Evolutionary conservation across 768 basidiomycete genomes (phyloP).

Genomic region (Lactifluus subvellereus): DNA sequence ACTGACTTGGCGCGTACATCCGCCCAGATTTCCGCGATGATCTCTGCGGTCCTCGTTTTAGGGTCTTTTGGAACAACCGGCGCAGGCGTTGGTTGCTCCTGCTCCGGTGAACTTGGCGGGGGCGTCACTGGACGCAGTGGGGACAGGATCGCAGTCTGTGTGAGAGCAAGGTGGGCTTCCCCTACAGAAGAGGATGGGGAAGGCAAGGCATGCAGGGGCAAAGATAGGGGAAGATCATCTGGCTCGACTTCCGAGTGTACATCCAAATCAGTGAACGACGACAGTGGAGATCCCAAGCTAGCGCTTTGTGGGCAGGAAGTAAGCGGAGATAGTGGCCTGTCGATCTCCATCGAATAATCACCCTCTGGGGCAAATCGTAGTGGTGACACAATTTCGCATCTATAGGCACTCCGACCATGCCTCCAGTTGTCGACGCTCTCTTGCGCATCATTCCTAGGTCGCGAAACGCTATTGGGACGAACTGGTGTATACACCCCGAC

Average conservation of each 20-base stretch:
- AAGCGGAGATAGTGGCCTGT: constrained; percentile 14
- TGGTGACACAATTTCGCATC: not conserved
- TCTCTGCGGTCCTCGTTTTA: constrained; percentile 44
- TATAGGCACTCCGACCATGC: constrained; percentile 15
- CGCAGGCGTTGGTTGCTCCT: constrained; percentile 27
- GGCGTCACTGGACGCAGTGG: constrained; percentile 28
- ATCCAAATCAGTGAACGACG: constrained; percentile 15
- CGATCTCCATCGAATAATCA: constrained; percentile 15
- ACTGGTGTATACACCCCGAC: constrained; percentile 13
- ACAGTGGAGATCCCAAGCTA: constrained; percentile 4
- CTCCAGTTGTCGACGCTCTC: constrained; percentile 20
- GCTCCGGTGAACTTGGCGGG: constrained; percentile 24
- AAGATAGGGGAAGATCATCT: not conserved
- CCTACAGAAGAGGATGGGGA: constrained; percentile 12
- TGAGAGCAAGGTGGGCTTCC: not conserved
- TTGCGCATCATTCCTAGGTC: not conserved
- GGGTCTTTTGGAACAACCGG: constrained; percentile 33
- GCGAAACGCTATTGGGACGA: not conserved
- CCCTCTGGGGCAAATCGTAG: not conserved
- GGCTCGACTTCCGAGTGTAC: not conserved
- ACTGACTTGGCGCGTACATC: constrained; percentile 40
- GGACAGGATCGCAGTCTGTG: not conserved
- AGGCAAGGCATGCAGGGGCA: not conserved
- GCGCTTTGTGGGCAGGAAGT: constrained; percentile 4
- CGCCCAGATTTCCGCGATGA: constrained; percentile 64